These are phyloP conservation scores for Mallotus japonicus DNA, from an alignment of 441 rosid genomes.

Conservation along the genomic window DNA sequence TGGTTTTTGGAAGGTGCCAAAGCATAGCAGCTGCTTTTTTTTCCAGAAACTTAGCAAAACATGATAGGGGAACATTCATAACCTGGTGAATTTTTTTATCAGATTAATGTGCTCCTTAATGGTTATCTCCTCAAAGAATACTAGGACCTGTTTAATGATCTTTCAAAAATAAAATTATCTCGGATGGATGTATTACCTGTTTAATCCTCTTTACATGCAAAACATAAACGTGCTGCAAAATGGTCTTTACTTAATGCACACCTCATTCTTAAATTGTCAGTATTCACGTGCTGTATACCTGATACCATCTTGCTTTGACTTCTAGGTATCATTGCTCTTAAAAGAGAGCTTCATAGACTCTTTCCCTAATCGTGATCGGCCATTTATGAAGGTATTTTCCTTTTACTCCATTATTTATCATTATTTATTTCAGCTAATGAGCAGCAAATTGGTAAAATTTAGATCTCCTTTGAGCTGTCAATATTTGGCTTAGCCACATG, in stretches of 20 bases:
- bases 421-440: not conserved
- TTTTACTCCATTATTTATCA: not conserved
- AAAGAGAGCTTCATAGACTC: constrained; percentile 95
- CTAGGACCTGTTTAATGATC: not conserved
- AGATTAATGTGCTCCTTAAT: not conserved
- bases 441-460: not conserved
- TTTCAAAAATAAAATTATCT: not conserved
- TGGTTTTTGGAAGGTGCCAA: not conserved
- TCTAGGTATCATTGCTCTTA: constrained; percentile 86
- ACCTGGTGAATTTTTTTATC: not conserved
- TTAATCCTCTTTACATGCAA: not conserved
- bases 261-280: constrained; percentile 33
- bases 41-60: not conserved
- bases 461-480: not conserved
- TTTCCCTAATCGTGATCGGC: constrained; percentile 63
- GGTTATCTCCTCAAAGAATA: not conserved
- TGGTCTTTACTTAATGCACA: not conserved
- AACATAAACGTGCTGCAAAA: not conserved
- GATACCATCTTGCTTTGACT: constrained; percentile 9
- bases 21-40: not conserved
- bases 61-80: not conserved
- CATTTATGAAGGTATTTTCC: constrained; percentile 70
- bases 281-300: constrained; percentile 7
- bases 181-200: too few species aligned
- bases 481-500: not conserved